These are phyloP conservation scores for Rhamnella rubrinervis DNA, from an alignment of 331 rosid species.

Conservation along the genomic window DNA sequence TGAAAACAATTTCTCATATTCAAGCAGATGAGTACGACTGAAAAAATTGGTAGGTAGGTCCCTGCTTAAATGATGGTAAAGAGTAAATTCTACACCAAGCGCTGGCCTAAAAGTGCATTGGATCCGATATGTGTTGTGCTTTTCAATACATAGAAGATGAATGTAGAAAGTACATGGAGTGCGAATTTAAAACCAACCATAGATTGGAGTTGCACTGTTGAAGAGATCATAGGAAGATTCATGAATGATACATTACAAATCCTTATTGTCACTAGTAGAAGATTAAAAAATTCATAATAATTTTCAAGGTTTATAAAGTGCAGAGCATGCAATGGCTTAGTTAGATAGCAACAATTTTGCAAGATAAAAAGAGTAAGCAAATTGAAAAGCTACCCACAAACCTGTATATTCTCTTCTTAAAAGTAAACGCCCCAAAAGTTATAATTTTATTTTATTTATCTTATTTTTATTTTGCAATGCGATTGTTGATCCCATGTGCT, in stretches of 20 bases:
- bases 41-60: not conserved
- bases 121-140: constrained; percentile 4
- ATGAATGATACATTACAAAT: no score
- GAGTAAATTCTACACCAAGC: constrained; percentile 5
- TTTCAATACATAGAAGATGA: not conserved
- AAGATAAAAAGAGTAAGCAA: not conserved
- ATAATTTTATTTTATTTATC: not conserved
- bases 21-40: constrained; percentile 5
- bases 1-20: not conserved
- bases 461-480: not conserved
- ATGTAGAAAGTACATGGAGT: not conserved
- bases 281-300: no score
- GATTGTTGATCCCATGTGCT: constrained; percentile 41
- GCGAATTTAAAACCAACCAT: not conserved
- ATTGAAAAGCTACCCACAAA: not conserved
- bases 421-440: constrained; percentile 19
- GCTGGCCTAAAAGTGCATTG: constrained; percentile 32
- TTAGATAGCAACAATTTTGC: constrained; percentile 14
- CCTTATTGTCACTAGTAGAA: no score
- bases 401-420: constrained; percentile 20
- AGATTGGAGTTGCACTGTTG: no score
- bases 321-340: not conserved
- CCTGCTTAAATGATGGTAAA: not conserved
- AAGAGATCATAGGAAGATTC: no score
- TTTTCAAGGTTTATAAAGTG: no score